Evolutionary conservation across 2,329 filamentous ascomycete species (phyloP).

Genomic region (Colletotrichum sublineola): DNA sequence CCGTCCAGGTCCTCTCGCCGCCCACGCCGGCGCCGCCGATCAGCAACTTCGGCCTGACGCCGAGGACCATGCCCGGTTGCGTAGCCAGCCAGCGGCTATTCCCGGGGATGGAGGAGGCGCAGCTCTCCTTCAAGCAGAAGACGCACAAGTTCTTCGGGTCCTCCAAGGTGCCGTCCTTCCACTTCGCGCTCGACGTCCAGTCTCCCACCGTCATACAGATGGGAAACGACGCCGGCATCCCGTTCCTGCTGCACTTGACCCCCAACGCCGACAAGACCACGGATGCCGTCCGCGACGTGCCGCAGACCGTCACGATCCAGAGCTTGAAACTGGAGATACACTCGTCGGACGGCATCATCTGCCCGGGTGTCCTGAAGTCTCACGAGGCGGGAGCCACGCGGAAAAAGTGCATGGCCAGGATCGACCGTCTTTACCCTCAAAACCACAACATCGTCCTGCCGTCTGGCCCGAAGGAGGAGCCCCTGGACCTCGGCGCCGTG

Average conservation of each 20-base stretch:
- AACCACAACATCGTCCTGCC: background rate
- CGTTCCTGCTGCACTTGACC: constrained; percentile 42
- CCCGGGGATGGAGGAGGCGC: constrained; percentile 48
- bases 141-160: constrained; percentile 50
- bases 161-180: constrained; percentile 51
- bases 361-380: constrained; percentile 32
- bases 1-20: constrained; percentile 43
- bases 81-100: constrained; percentile 48
- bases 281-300: constrained; percentile 29
- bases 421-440: background rate
- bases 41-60: constrained; percentile 36
- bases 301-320: constrained; percentile 41
- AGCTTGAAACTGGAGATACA: constrained; percentile 42
- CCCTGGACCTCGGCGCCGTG: constrained; percentile 10
- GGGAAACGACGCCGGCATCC: constrained; percentile 44
- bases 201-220: constrained; percentile 50
- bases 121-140: constrained; percentile 52
- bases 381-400: constrained; percentile 24
- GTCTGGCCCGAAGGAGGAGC: background rate
- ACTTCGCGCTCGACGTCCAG: constrained; percentile 46
- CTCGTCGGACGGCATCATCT: constrained; percentile 38
- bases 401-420: constrained; percentile 6
- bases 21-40: constrained; percentile 41
- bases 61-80: background rate
- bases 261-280: constrained; percentile 43